Base-by-base conservation (phyloP, 2,329 filamentous ascomycete species). In the Colletotrichum incanum region DNA sequence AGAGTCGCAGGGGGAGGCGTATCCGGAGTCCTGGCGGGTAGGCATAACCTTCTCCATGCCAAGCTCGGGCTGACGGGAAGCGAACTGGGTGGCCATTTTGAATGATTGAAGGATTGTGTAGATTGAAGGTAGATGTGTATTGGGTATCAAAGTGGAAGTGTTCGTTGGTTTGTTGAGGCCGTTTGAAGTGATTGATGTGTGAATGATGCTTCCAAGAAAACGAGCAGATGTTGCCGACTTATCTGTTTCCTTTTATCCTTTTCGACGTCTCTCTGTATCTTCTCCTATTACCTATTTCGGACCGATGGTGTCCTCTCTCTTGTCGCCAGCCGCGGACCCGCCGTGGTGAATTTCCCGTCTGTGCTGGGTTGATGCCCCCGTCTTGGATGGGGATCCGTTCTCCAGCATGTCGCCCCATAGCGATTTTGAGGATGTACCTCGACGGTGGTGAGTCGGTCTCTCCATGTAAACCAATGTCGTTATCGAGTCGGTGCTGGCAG, bases 31-130 rank as follows among this genome's bases (percentile, higher is more conserved):
- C 59, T 72, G 70, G 54, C 70, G 70, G 23, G 65, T 62, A 63
- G 70, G 70, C 58, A 72, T 72, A 28, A 56, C 47, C 70, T 72
- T 72, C 70, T 72, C 70, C 70, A 60, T 72, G 41, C 70, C 65
- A 39, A 72, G 55, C 65, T 70, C 70, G 41, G 70, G 65, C 70
- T 72, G 67, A 60, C 70, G 70, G 70, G 65, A 43, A 58, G 70
- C 70, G 65, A 72, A 60, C 65, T 71, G 63, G 50, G 62, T 41
- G 70, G 70, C 70, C 70, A 72, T 72, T 72, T 20, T 70, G 59
- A 61, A 58, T 31, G 37, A 3, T 68, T 43, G 12, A n/a, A 18
- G 34, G 28, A 26, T 12, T 65, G 34, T 69, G 18, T 55, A 20
- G 39, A 23, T 61, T 43, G 45, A 20, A 7, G 34, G 7, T 12